Percentiles rank a stretch among this genome's conserved stretches.
These are phyloP conservation scores for Metrosideros polymorpha DNA, from an alignment of 441 rosid species.

Conservation along the genomic window DNA sequence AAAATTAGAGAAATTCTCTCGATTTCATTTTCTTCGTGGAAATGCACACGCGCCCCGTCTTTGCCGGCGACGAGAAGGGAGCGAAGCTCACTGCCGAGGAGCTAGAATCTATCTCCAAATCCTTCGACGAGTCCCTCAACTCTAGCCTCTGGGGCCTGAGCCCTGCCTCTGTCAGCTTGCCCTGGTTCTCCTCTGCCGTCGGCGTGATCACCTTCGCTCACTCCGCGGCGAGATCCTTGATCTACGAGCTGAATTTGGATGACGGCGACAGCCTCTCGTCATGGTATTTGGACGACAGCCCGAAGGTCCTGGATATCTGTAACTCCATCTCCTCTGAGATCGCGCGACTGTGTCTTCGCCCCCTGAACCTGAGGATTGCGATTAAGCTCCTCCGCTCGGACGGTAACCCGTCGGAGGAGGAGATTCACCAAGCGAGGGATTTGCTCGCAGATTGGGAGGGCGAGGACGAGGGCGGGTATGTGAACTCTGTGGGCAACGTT, in stretches of 20 bases:
- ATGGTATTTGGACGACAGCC: conserved; percentile 2
- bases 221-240: not conserved
- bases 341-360: not conserved
- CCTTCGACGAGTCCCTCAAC: conserved; percentile 6
- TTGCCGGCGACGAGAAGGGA: not conserved
- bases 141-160: not conserved
- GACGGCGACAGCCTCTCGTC: not conserved
- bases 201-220: conserved; percentile 1
- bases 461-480: not conserved
- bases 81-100: not conserved
- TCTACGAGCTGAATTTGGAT: not conserved
- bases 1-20: not conserved
- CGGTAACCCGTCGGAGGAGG: not conserved
- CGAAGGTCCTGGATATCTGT: conserved; percentile 5
- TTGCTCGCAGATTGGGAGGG: not conserved
- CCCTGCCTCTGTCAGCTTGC: conserved; percentile 1
- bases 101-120: not conserved
- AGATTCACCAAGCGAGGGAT: conserved; percentile 3
- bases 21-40: not conserved
- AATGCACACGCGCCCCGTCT: not conserved
- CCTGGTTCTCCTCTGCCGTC: conserved; percentile 2
- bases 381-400: not conserved
- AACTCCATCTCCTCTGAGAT: not conserved
- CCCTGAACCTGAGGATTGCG: not conserved
- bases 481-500: not conserved